These are phyloP conservation scores for Magnusiomyces sp. DNA, from an alignment of 1,139 yeast species.

Conservation along the genomic window DNA sequence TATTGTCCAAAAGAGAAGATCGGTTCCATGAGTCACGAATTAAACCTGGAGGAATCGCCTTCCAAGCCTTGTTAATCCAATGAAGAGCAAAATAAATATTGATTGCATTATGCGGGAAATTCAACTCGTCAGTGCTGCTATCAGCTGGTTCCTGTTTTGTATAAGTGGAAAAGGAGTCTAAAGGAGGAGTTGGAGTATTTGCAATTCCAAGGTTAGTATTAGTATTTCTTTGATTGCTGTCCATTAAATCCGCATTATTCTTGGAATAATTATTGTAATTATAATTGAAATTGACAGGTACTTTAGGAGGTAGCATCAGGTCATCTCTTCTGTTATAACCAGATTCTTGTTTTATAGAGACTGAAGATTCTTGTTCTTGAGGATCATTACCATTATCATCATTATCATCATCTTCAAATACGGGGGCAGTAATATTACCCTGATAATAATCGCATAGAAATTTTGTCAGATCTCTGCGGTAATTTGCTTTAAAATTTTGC, in stretches of 20 bases:
- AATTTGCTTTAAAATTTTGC: conserved; percentile 13
- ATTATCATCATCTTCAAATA: background rate
- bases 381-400: background rate
- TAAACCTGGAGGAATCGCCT: conserved; percentile 3
- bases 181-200: background rate
- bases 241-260: background rate
- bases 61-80: conserved; percentile 14
- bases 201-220: background rate
- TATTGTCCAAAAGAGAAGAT: conserved; percentile 7
- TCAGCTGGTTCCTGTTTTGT: background rate
- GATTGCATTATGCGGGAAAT: background rate
- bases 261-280: background rate
- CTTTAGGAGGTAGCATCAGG: background rate
- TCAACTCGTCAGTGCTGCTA: background rate
- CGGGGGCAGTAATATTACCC: background rate
- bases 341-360: background rate
- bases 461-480: conserved; percentile 6
- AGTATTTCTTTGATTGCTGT: background rate
- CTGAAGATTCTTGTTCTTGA: background rate
- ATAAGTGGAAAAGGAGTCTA: background rate
- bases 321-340: background rate
- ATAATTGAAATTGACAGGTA: background rate
- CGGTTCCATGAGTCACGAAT: conserved; percentile 11
- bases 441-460: background rate
- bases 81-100: conserved; percentile 4